A percentile compares a stretch with the other conserved stretches of the same genome.
These are phyloP conservation scores for Phytopythium chamaehyphon DNA, from an alignment of 352 stramenopile species.

Conservation along the genomic window DNA sequence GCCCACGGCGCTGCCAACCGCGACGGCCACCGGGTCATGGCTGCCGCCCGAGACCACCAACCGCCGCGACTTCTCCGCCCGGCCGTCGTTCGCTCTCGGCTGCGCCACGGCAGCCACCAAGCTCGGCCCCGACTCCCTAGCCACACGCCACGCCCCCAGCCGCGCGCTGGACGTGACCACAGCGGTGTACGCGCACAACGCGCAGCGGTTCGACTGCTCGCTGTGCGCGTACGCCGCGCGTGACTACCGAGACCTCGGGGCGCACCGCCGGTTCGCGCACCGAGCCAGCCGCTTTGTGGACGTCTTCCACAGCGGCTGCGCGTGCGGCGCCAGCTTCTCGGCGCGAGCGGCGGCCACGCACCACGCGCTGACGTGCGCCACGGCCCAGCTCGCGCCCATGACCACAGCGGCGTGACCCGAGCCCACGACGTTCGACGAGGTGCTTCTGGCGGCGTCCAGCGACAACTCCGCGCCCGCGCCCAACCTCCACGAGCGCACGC, in stretches of 20 bases:
- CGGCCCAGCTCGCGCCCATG: background rate
- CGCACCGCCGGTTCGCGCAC: conserved; percentile 8
- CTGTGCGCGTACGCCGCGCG: conserved; percentile 12
- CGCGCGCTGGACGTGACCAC: too few species aligned
- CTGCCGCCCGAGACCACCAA: too few species aligned
- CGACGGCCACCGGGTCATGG: too few species aligned
- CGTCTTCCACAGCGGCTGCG: conserved; percentile 13
- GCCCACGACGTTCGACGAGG: too few species aligned
- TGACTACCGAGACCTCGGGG: conserved; percentile 7
- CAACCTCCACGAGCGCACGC: too few species aligned
- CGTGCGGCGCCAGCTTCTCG: conserved; percentile 11
- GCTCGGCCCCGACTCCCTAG: too few species aligned
- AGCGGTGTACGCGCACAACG: conserved; percentile 16
- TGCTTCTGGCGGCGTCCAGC: conserved; percentile 3
- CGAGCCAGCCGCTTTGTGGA: conserved; percentile 10
- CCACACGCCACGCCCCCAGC: too few species aligned
- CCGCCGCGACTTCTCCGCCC: too few species aligned
- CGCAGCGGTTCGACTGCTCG: conserved; percentile 13
- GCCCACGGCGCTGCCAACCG: too few species aligned
- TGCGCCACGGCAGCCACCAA: too few species aligned
- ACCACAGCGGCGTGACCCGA: background rate
- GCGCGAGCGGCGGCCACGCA: conserved; percentile 10
- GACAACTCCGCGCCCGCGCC: too few species aligned
- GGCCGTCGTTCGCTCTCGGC: too few species aligned
- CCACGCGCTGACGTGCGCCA: conserved; percentile 12